A percentile compares a stretch with the other conserved stretches of the same genome.
Conservation (phyloP, 495 filamentous ascomycete species). For the Chaetomium tenue region DNA sequence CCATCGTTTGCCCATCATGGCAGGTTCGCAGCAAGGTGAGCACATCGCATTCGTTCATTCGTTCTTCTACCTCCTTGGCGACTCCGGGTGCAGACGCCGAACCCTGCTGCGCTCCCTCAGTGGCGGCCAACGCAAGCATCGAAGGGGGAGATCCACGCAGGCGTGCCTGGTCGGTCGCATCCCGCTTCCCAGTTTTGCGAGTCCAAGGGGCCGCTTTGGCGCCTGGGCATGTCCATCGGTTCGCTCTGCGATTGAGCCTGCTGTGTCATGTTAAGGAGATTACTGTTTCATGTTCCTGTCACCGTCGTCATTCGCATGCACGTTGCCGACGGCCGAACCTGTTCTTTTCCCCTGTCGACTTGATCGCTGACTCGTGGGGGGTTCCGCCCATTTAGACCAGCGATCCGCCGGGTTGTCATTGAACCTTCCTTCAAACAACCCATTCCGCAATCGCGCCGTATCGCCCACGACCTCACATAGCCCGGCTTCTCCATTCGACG, state of each 20-base stretch:
- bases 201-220: slow-evolving; percentile 25
- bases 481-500: slow-evolving; percentile 54
- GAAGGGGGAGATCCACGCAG: slow-evolving; percentile 24
- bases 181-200: slow-evolving; percentile 37
- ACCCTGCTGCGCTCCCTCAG: slow-evolving; percentile 21
- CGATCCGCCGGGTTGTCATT: slow-evolving; percentile 53
- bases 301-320: slow-evolving; percentile 48
- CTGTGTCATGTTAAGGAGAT: slow-evolving; percentile 53
- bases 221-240: slow-evolving; percentile 30
- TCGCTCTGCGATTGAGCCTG: slow-evolving; percentile 40
- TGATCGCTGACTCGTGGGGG: slow-evolving; percentile 37
- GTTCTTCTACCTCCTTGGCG: slow-evolving; percentile 15
- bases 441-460: slow-evolving; percentile 87
- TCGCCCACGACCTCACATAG: slow-evolving; percentile 57
- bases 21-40: slow-evolving; percentile 37
- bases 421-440: slow-evolving; percentile 89
- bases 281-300: slow-evolving; percentile 52
- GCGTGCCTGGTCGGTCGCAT: slow-evolving; percentile 27
- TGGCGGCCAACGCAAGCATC: slow-evolving; percentile 22
- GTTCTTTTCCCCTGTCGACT: slow-evolving; percentile 24
- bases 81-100: slow-evolving; percentile 13
- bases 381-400: slow-evolving; percentile 39
- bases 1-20: slow-evolving; percentile 31
- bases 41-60: slow-evolving; percentile 14
- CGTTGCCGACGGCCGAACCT: slow-evolving; percentile 35